Evolutionary conservation across 306 rosid species (phyloP).

Genomic region (Leucaena leucocephala): DNA sequence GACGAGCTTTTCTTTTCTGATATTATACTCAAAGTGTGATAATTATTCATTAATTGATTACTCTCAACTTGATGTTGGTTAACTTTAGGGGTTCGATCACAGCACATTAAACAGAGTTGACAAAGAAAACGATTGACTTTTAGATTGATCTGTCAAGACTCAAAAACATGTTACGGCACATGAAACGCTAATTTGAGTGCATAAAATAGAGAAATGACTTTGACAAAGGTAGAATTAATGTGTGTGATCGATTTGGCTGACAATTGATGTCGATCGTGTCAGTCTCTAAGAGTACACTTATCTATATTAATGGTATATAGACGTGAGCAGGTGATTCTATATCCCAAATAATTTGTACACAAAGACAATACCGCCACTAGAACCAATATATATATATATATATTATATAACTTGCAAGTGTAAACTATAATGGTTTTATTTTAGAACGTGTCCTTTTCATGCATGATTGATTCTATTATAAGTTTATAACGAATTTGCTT

Average conservation of each 20-base stretch:
- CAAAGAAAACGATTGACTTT: not conserved
- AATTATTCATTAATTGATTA: not conserved
- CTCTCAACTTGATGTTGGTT: not conserved
- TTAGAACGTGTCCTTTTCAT: not conserved
- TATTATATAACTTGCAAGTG: not conserved
- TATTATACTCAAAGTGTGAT: not conserved
- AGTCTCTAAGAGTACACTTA: not conserved
- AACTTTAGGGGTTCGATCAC: too few relatives aligned
- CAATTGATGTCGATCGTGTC: not conserved
- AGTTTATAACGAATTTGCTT: not conserved
- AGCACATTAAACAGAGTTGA: too few relatives aligned
- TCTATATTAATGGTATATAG: not conserved
- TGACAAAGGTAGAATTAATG: not conserved
- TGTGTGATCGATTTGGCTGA: not conserved
- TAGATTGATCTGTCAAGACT: not conserved
- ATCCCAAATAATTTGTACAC: not conserved
- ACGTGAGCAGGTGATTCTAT: not conserved
- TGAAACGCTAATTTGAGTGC: not conserved
- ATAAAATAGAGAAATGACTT: not conserved
- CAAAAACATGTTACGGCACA: not conserved
- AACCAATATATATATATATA: not conserved
- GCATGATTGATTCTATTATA: not conserved
- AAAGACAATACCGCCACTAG: not conserved
- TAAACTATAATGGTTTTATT: not conserved
- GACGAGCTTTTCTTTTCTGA: not conserved